Base-by-base conservation (phyloP, 768 basidiomycete species). In the Candolleomyces efflorescens region DNA sequence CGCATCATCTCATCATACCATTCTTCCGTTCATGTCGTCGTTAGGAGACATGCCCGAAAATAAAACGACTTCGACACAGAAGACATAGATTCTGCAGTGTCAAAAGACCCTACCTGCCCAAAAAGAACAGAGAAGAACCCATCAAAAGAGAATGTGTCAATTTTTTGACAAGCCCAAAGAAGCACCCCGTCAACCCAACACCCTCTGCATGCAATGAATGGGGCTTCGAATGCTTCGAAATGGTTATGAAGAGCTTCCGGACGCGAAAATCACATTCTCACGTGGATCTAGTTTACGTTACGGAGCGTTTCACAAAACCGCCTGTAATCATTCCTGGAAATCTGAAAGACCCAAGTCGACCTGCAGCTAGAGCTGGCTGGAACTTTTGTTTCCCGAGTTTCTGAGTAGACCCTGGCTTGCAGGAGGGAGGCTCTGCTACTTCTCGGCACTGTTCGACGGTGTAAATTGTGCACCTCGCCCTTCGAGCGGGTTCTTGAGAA, bases 181-280 rank as follows among this genome's bases (percentile, higher is more conserved):
- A 60, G 56, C 57, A 54, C 43, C 27, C 53, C 50, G 44, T 54
- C 60, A 27, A 49, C 37, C 27, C 7, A 9, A 39, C 37, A 41
- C 13, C 11, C 23, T 32, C n/a, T n/a, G n/a, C n/a, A n/a, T n/a
- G n/a, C n/a, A n/a, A n/a, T n/a, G n/a, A n/a, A n/a, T n/a, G n/a
- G 23, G n/a, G 48, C 38, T 23, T n/a, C 24, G 45, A n/a, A 22
- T 20, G 26, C 45, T 61, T 48, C 46, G 46, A 47, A 47, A 15
- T 13, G 43, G 26, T 24, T 26, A 41, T 32, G 57, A 54, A 52
- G 37, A 48, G 51, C 49, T 22, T 41, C 38, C 44, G 53, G 47
- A 41, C 37, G 38, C 59, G 56, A 58, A 58, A 58, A 58, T 58
- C 59, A 47, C 53, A 36, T 51, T 55, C 59, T 23, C 53, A 55